Percentiles rank a stretch among this genome's conserved stretches.
Conservation (phyloP, 2,329 filamentous ascomycete genomes). For the Polytolypa hystricis region DNA sequence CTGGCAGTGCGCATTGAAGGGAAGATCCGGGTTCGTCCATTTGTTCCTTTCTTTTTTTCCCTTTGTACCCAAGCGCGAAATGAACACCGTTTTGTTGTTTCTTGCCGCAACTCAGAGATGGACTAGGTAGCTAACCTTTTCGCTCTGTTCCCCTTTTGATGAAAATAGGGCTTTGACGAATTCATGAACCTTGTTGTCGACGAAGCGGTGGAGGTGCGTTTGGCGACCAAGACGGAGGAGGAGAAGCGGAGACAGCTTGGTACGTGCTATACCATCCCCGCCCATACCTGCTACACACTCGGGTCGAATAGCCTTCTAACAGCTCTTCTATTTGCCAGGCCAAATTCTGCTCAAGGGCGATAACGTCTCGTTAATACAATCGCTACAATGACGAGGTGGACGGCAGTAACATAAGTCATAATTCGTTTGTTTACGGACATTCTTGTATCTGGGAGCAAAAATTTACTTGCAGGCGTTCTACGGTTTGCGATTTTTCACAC, state of each 20-base stretch:
- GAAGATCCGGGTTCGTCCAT: constrained; percentile 66
- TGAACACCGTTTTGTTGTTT: too few relatives aligned
- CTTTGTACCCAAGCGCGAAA: constrained; percentile 1
- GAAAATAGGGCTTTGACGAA: constrained; percentile 93
- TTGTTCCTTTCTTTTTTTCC: constrained; percentile 2
- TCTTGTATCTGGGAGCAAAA: too few relatives aligned
- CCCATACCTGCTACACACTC: too few relatives aligned
- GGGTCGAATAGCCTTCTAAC: too few relatives aligned
- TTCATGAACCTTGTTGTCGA: constrained; percentile 99
- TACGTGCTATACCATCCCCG: too few relatives aligned
- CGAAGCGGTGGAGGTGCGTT: constrained; percentile 84
- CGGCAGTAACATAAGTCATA: too few relatives aligned
- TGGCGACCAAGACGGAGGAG: constrained; percentile 68
- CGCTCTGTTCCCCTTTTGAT: too few relatives aligned
- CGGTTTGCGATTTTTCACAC: too few relatives aligned
- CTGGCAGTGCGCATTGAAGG: constrained; percentile 88
- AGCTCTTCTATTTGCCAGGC: constrained; percentile 38
- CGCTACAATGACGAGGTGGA: constrained; percentile 27
- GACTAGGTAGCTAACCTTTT: too few relatives aligned
- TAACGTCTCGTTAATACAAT: constrained; percentile 73
- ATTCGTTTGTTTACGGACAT: too few relatives aligned
- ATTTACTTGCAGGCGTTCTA: too few relatives aligned
- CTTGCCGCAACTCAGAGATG: too few relatives aligned
- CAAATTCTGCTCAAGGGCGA: constrained; percentile 82
- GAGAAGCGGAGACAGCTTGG: constrained; percentile 71